Evolutionary conservation across 208 protist species (phyloP).

Genomic region (Crithidia acanthocephali): DNA sequence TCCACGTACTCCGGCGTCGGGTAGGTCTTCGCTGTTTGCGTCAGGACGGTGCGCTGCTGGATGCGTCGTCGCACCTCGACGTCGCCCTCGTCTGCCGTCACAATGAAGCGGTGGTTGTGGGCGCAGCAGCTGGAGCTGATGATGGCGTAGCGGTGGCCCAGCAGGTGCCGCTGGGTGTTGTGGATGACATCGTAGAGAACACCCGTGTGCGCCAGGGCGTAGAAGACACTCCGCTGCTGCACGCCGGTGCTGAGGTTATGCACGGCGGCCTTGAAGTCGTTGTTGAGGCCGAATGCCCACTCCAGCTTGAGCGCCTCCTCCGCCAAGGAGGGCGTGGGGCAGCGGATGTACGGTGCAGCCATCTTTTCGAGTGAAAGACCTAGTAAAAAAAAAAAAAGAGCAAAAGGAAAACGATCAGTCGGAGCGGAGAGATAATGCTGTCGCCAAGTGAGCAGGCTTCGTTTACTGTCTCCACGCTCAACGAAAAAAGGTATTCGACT

Average conservation of each 20-base stretch:
- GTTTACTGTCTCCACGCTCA: no score
- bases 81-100: conserved; percentile 91
- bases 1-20: conserved; percentile 29
- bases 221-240: conserved; percentile 89
- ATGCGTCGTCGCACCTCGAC: conserved; percentile 28
- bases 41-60: conserved; percentile 28
- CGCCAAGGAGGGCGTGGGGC: conserved; percentile 34
- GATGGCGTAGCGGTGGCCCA: conserved; percentile 91
- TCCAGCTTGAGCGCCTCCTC: conserved; percentile 76
- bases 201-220: conserved; percentile 89
- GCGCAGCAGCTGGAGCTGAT: conserved; percentile 73
- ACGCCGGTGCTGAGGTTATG: conserved; percentile 81
- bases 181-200: conserved; percentile 92
- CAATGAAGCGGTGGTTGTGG: conserved; percentile 89
- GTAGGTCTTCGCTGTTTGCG: conserved; percentile 3
- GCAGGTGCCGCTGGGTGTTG: conserved; percentile 89
- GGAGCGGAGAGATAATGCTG: background rate
- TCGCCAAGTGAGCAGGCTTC: no score
- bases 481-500: no score
- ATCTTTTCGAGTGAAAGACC: background rate
- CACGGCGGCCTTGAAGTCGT: conserved; percentile 83
- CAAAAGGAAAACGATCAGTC: background rate
- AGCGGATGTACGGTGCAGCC: conserved; percentile 34
- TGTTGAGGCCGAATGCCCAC: conserved; percentile 94
- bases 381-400: background rate